phyloP scores from a whole-genome alignment of 2,329 filamentous ascomycete genomes.

The Trichoderma atrobrunneum region DNA sequence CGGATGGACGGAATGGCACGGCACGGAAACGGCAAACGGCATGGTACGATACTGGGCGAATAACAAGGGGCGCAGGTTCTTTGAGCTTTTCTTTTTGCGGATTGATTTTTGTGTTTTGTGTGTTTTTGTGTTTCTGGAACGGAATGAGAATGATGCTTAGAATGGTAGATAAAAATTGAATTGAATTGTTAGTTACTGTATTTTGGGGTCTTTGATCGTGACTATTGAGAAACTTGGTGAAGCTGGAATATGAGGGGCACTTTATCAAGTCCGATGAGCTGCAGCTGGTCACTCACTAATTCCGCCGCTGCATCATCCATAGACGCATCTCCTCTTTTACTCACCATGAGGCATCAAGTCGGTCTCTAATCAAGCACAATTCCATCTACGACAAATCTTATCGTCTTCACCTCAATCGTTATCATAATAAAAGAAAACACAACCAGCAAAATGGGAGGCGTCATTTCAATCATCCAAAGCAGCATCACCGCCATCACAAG shows the following conservation, averaged over 20 bases:
- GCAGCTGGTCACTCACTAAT: neutral
- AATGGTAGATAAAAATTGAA: slow-evolving; percentile 30
- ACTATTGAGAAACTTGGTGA: neutral
- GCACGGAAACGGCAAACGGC: neutral
- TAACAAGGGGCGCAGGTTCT: slow-evolving; percentile 1
- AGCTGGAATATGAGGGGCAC: neutral
- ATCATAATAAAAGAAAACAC: neutral
- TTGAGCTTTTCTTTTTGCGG: neutral
- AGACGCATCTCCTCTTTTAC: neutral
- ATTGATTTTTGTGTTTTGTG: neutral
- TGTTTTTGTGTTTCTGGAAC: slow-evolving; percentile 19
- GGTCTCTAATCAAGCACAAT: neutral
- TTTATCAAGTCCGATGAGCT: neutral
- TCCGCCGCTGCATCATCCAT: neutral
- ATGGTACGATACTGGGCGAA: neutral
- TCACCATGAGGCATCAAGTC: neutral
- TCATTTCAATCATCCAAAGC: slow-evolving; percentile 31
- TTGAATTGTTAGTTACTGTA: neutral
- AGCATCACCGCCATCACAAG: slow-evolving; percentile 25
- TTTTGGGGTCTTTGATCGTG: neutral
- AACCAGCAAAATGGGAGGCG: slow-evolving; percentile 32
- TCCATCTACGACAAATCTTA: neutral
- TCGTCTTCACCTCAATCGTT: neutral
- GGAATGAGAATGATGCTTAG: slow-evolving; percentile 23
- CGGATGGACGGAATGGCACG: neutral